These are phyloP conservation scores for Neurospora sp. DNA, from an alignment of 495 filamentous ascomycete species.

Conservation along the genomic window DNA sequence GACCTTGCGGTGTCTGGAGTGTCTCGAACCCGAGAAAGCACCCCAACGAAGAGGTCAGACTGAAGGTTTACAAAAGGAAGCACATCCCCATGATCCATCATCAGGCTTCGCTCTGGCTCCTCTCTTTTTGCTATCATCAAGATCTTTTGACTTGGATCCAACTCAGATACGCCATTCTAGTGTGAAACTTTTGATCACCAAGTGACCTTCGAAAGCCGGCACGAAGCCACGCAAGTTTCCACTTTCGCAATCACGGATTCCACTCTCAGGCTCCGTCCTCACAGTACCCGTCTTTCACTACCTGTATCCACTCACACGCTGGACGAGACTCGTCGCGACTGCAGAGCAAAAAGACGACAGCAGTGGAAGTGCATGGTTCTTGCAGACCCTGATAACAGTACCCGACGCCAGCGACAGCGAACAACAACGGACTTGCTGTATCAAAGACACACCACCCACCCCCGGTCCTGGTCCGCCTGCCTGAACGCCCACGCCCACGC, in stretches of 20 bases:
- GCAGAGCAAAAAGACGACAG: neutral
- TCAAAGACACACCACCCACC: conserved; percentile 9
- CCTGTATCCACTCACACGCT: neutral
- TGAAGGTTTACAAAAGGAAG: conserved; percentile 20
- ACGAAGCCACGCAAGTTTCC: neutral
- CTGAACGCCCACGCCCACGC: conserved; percentile 1
- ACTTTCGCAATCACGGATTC: neutral
- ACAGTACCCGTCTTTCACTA: neutral
- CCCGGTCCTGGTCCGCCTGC: neutral
- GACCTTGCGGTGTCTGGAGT: conserved; percentile 17
- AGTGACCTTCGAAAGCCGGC: neutral
- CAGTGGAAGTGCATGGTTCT: neutral
- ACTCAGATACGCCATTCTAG: neutral
- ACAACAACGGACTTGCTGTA: neutral
- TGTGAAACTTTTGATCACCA: neutral
- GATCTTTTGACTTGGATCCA: neutral
- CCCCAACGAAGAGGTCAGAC: conserved; percentile 13
- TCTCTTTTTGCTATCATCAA: neutral
- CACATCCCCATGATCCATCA: neutral
- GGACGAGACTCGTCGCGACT: neutral
- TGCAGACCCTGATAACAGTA: neutral
- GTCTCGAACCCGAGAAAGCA: conserved; percentile 13
- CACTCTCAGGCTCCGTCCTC: neutral
- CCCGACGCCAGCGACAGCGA: neutral
- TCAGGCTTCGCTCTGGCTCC: neutral